Evolutionary conservation across 306 rosid genomes (phyloP).

Genomic region (Crotalaria pallida): DNA sequence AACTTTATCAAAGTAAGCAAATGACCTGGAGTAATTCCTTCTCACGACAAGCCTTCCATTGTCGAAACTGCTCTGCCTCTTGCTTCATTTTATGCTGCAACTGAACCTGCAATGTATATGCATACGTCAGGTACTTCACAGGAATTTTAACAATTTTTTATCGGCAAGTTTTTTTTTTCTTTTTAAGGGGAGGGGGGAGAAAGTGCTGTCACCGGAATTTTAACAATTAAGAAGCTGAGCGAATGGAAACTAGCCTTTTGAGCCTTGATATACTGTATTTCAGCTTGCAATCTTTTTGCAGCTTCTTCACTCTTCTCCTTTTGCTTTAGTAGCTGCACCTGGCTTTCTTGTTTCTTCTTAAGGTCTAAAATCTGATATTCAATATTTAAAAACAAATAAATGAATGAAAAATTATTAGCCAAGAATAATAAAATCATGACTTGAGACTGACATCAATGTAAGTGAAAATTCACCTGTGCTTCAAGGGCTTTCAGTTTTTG

Average conservation of each 20-base stretch:
- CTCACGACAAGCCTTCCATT: slow-evolving; percentile 77
- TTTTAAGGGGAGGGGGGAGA: too few relatives aligned
- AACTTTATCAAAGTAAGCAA: slow-evolving; percentile 19
- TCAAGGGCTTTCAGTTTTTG: slow-evolving; percentile 63
- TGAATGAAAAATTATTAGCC: neutral
- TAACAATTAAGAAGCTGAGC: slow-evolving; percentile 2
- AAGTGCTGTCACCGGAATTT: neutral
- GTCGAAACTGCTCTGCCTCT: slow-evolving; percentile 77
- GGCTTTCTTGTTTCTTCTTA: slow-evolving; percentile 78
- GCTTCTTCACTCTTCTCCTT: slow-evolving; percentile 85
- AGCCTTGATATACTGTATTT: slow-evolving; percentile 70
- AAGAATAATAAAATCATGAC: slow-evolving; percentile 6
- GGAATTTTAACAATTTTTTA: neutral
- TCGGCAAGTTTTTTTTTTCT: too few relatives aligned
- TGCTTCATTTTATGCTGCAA: slow-evolving; percentile 78
- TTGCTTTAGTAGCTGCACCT: slow-evolving; percentile 62
- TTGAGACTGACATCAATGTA: slow-evolving; percentile 9
- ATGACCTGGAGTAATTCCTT: slow-evolving; percentile 79
- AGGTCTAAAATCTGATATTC: slow-evolving; percentile 61
- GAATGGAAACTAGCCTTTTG: slow-evolving; percentile 54
- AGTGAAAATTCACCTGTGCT: slow-evolving; percentile 47
- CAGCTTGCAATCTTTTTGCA: slow-evolving; percentile 69
- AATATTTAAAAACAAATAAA: neutral
- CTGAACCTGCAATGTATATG: slow-evolving; percentile 53
- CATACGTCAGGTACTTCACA: slow-evolving; percentile 4